A percentile compares a stretch with the other conserved stretches of the same genome.
Conservation (phyloP, 2,329 filamentous ascomycete genomes). For the Lecanoromycetidae sp. region DNA sequence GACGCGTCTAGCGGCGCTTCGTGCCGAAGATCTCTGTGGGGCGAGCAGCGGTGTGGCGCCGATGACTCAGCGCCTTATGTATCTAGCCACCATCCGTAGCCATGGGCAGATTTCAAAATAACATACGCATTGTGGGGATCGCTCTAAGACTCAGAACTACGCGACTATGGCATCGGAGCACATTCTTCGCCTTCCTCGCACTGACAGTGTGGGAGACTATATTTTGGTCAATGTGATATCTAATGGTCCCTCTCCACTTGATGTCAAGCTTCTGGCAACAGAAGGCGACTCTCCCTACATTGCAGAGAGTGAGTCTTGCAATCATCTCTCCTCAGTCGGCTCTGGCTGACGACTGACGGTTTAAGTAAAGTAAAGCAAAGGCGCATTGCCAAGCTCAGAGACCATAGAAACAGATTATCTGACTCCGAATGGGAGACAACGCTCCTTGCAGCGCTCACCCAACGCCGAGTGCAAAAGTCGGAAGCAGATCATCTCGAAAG, state of each 20-base stretch:
- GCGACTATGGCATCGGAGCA: constrained; percentile 21
- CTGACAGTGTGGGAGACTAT: constrained; percentile 28
- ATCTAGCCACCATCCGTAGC: too few relatives aligned
- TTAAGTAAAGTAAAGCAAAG: constrained; percentile 15
- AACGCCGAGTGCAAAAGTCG: neutral
- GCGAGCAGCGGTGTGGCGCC: too few relatives aligned
- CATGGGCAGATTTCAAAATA: too few relatives aligned
- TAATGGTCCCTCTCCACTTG: constrained; percentile 33
- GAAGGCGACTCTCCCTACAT: constrained; percentile 45
- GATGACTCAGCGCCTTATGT: too few relatives aligned
- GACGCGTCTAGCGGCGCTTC: too few relatives aligned
- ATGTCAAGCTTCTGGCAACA: constrained; percentile 45
- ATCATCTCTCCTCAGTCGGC: neutral
- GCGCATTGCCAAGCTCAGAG: constrained; percentile 15
- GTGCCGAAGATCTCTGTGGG: too few relatives aligned
- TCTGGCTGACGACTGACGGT: constrained; percentile 10
- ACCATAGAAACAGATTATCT: constrained; percentile 11
- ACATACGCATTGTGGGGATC: too few relatives aligned
- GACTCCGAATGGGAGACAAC: constrained; percentile 11
- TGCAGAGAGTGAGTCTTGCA: constrained; percentile 4
- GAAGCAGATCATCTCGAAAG: constrained; percentile 2
- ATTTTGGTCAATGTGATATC: constrained; percentile 41
- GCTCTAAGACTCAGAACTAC: neutral
- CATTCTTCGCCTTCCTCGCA: constrained; percentile 40
- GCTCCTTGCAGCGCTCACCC: constrained; percentile 13